Conservation (phyloP, 2,329 filamentous ascomycete species). For the Mollisia scopiformis region DNA sequence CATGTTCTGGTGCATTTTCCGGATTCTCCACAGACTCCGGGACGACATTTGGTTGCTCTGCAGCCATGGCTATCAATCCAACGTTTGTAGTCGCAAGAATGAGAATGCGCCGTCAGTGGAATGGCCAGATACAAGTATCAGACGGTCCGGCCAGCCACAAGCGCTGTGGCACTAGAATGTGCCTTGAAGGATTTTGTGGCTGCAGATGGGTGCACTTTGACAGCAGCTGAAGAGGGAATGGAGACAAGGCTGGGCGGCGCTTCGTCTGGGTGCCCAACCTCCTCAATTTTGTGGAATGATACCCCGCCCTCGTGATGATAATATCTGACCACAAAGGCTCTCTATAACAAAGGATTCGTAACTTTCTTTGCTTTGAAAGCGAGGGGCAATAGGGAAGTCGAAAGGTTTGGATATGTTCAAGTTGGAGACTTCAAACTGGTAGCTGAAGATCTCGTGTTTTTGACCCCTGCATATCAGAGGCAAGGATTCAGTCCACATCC, state of each 20-base stretch:
- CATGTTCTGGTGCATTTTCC: neutral
- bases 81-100: neutral
- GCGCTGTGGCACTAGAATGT: neutral
- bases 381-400: no score
- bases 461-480: no score
- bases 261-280: neutral
- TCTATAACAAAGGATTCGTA: neutral
- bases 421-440: no score
- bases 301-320: neutral
- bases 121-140: neutral
- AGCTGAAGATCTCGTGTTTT: no score
- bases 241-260: slow-evolving; percentile 2
- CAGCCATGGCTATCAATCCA: neutral
- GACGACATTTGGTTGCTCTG: no score
- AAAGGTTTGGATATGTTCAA: no score
- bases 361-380: no score
- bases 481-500: no score
- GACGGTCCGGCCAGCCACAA: neutral
- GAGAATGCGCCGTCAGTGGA: neutral
- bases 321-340: neutral
- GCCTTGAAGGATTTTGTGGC: slow-evolving; percentile 1
- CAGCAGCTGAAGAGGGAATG: neutral
- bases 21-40: neutral
- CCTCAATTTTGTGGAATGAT: neutral
- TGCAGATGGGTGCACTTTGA: neutral